Conservation (phyloP, 768 basidiomycete species). For the Kwoniella mangroviensis region DNA sequence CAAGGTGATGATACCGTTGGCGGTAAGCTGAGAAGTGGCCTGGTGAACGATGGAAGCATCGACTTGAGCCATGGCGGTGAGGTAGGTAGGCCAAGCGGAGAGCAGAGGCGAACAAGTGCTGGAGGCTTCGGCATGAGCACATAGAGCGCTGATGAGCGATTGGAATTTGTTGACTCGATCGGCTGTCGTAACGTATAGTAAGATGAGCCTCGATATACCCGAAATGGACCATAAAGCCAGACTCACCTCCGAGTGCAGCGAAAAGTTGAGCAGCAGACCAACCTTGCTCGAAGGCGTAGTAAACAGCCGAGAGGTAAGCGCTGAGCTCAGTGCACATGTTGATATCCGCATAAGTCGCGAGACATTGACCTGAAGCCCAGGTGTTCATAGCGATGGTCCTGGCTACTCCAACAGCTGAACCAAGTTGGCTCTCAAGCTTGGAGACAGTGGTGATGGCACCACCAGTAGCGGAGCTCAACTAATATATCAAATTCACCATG, state of each 20-base stretch:
- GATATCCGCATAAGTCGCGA: conserved; percentile 18
- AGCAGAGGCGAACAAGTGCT: conserved; percentile 24
- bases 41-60: conserved; percentile 10
- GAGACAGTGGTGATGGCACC: conserved; percentile 21
- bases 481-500: neutral
- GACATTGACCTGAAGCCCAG: conserved; percentile 26
- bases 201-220: neutral
- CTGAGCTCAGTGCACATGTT: conserved; percentile 25
- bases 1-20: conserved; percentile 24
- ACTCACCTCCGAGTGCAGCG: conserved; percentile 29
- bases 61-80: conserved; percentile 16
- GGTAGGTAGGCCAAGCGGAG: conserved; percentile 21
- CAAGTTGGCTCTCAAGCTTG: conserved; percentile 15
- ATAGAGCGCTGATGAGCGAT: conserved; percentile 10
- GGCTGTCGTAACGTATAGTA: neutral
- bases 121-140: conserved; percentile 15
- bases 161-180: conserved; percentile 31
- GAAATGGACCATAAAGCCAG: neutral
- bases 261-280: conserved; percentile 34
- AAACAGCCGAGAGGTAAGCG: conserved; percentile 29
- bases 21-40: conserved; percentile 14
- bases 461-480: conserved; percentile 27
- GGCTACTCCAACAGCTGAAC: conserved; percentile 20
- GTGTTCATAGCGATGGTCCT: conserved; percentile 23
- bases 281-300: conserved; percentile 31